Base-by-base conservation (phyloP, 2,329 filamentous ascomycete genomes). In the Nigrograna mackinnonii region DNA sequence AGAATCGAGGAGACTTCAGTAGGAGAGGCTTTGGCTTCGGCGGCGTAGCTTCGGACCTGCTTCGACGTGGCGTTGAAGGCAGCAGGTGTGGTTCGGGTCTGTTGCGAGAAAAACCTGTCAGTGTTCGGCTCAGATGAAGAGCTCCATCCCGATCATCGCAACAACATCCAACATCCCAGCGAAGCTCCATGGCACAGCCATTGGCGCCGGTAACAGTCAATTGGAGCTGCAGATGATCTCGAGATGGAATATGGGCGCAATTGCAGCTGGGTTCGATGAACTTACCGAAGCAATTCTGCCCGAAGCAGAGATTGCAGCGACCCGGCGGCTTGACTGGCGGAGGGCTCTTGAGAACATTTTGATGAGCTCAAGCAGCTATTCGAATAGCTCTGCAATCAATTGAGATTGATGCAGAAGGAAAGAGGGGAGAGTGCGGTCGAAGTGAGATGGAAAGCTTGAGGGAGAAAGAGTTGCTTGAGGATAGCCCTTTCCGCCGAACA, bases 1-100 rank as follows among this genome's bases (percentile, higher is more conserved):
- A 99, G 89, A 77, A 99, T 97, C 65, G 92, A 96, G 64, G 94
- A 97, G 67, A 97, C 92, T 83, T 99, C 94, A 68, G 92, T 99
- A 66, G 94, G 94, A 49, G 91, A 77, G 68, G 94, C 91, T 84
- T 97, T 97, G 63, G 89, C 87, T 70, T 95, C 91, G 77, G 86
- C 79, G 72, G 90, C 92, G 79, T 96, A 97, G 76, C 83, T 83
- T 78, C 94, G 89, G 74, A 85, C 76, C 73, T 88, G 84, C 73
- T 86, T 79, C 62, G 83, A 77, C 64, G 79, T 76, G 68, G 82
- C 79, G 79, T 84, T 86, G 80, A 86, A 78, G 74, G 82, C 80
- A 73, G 83, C 85, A 72, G 91, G 89, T 79, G 85, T 86, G 81
- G 86, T 87, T 84, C 91, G 91, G 76, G 84, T 82, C 92, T 96